Base-by-base conservation (phyloP, 345 rosid species). In the Aurinia saxatilis region DNA sequence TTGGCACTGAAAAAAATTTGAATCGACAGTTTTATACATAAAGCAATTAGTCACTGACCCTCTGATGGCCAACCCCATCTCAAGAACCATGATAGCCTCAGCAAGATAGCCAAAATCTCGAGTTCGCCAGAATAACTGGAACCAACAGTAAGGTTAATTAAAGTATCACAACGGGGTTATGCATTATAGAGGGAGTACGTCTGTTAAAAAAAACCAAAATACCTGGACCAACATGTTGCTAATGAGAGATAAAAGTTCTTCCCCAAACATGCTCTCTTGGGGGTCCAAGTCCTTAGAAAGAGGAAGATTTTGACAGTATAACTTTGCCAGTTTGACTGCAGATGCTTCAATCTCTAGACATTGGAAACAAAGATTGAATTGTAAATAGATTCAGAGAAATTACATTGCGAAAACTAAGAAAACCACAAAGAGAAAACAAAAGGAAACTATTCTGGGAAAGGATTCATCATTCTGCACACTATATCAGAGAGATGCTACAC, bases 41-140 rank as follows among this genome's bases (percentile, higher is more conserved):
- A 9, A 16, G 50, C 4, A 63, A 27, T 31, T 14, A 54, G 11
- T 54, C 44, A 29, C 82, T 80, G 39, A 90, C 99, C 87, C 77
- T 76, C 90, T 73, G 67, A 93, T 73, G 42, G 81, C 67, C 81
- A 93, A 78, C 33, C 99, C 99, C 53, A 87, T 78, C 79, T 90
- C 99, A 83, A 90, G 82, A 72, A 90, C 82, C 95, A 90, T 81
- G 61, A 90, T 80, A 10, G 96, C 96, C 78, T 87, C 99, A 59
- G 87, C 60, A 59, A 87, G 77, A 67, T 90, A 93, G 65, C 95
- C 90, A 63, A 83, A 73, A 53, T 84, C 33, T 62, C 78, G 72
- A 10, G 97, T 93, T 36, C 81, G 80, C 87, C 91, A 90, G 77
- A 66, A 93, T 72, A 90, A 71, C 99, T 93, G 67, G 37, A 59